A percentile compares a stretch with the other conserved stretches of the same genome.
phyloP scores from a whole-genome alignment of 768 basidiomycete genomes.

The Tricholoma furcatifolium region DNA sequence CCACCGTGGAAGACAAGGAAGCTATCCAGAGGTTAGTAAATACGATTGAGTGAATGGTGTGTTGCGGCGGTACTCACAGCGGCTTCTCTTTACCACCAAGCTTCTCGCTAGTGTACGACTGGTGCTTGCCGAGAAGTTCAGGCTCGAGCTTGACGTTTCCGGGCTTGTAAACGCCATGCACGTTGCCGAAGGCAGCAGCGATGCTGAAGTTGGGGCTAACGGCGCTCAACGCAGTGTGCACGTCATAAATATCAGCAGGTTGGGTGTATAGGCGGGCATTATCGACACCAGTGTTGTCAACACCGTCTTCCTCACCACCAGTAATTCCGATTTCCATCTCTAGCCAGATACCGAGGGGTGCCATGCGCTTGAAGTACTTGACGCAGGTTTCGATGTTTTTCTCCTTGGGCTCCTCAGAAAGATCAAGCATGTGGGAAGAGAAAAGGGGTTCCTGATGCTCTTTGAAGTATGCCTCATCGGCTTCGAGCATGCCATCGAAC shows the following conservation, averaged over 20 bases:
- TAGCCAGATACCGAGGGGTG: conserved; percentile 89
- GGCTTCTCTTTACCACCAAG: conserved; percentile 71
- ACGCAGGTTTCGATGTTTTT: conserved; percentile 93
- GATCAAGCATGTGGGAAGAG: conserved; percentile 98
- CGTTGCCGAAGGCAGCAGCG: conserved; percentile 98
- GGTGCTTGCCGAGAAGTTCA: conserved; percentile 90
- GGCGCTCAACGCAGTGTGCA: conserved; percentile 77
- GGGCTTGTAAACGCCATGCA: conserved; percentile 99
- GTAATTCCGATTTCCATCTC: conserved; percentile 99
- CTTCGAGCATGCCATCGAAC: conserved; percentile 99
- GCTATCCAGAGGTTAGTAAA: conserved; percentile 34
- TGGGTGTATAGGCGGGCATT: conserved; percentile 95
- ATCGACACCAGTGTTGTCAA: conserved; percentile 96
- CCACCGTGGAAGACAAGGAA: conserved; percentile 99
- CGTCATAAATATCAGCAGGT: conserved; percentile 93
- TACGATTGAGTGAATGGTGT: not conserved
- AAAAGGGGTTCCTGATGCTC: conserved; percentile 84
- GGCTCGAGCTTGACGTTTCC: conserved; percentile 96
- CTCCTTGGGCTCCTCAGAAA: conserved; percentile 90
- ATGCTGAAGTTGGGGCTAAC: conserved; percentile 96
- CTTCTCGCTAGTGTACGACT: conserved; percentile 70
- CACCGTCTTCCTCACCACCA: conserved; percentile 99
- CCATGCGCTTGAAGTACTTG: conserved; percentile 96
- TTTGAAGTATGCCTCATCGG: conserved; percentile 92
- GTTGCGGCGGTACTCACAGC: conserved; percentile 52